A percentile compares a stretch with the other conserved stretches of the same genome.
Evolutionary conservation across 345 rosid species (phyloP).

Genomic region (Rhodamnia rubescens): DNA sequence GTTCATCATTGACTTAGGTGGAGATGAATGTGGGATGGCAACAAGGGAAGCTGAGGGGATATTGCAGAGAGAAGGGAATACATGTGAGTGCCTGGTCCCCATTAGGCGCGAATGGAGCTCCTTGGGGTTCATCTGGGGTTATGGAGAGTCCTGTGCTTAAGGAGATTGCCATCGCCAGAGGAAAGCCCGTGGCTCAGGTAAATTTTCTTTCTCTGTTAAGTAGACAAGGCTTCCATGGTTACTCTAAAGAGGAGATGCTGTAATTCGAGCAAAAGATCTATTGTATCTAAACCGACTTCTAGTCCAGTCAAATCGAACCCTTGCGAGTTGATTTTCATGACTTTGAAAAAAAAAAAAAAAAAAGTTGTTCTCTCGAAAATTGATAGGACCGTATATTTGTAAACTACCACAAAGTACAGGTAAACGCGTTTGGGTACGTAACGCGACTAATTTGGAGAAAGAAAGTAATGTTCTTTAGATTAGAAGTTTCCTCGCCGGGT

Average conservation of each 20-base stretch:
- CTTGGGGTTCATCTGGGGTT: constrained; percentile 4
- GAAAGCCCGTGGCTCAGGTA: background rate
- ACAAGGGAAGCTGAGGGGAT: constrained; percentile 5
- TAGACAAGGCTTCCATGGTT: background rate
- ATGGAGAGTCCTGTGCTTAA: background rate
- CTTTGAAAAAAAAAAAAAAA: background rate
- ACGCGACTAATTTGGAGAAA: background rate
- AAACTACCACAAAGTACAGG: background rate
- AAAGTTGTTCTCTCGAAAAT: background rate
- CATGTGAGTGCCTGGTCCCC: constrained; percentile 10
- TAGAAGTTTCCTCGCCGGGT: background rate
- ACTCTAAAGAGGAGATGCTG: background rate
- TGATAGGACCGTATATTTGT: background rate
- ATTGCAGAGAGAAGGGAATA: constrained; percentile 6
- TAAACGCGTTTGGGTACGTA: background rate
- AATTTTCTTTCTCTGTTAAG: background rate
- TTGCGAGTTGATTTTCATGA: background rate
- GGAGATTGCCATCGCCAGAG: background rate
- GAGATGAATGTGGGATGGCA: constrained; percentile 14
- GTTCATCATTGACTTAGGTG: background rate
- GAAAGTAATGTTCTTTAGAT: background rate
- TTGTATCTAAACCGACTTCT: background rate
- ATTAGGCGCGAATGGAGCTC: constrained; percentile 1
- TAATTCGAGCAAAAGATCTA: background rate
- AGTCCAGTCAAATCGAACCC: background rate